phyloP scores from a whole-genome alignment of 225 moss, liverwort and hornwort genomes.

The Thuidium tamariscinum region DNA sequence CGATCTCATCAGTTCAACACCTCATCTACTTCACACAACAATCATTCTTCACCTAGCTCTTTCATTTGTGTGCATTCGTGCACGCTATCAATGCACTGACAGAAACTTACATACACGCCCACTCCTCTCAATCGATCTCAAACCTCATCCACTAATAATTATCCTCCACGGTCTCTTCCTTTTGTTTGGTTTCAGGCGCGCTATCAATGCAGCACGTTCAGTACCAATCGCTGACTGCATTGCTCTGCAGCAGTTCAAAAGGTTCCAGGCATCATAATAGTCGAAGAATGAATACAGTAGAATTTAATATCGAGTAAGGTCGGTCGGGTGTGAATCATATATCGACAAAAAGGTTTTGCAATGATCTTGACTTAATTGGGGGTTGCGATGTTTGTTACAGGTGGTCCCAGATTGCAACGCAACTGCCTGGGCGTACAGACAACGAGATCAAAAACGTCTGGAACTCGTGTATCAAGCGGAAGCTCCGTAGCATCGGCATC shows the following conservation, averaged over 20 bases:
- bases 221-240: not conserved
- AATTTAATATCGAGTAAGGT: not conserved
- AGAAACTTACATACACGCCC: not conserved
- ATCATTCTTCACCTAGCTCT: not conserved
- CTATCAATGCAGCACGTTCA: not conserved
- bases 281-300: not conserved
- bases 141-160: not conserved
- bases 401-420: slow-evolving; percentile 90
- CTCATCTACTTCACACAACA: not conserved
- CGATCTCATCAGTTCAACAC: not conserved
- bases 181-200: not conserved
- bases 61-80: not conserved
- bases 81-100: not conserved
- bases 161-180: not conserved
- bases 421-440: slow-evolving; percentile 86
- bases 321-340: not conserved
- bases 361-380: not conserved
- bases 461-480: slow-evolving; percentile 98
- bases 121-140: not conserved
- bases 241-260: not conserved
- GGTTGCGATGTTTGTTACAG: slow-evolving; percentile 7
- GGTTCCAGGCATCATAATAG: not conserved
- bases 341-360: not conserved
- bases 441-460: slow-evolving; percentile 97
- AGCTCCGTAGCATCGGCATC: slow-evolving; percentile 74